Evolutionary conservation across 208 protist genomes (phyloP), one percentile per base, ranked within the genome.

Genomic region (Crithidia sp.): DNA sequence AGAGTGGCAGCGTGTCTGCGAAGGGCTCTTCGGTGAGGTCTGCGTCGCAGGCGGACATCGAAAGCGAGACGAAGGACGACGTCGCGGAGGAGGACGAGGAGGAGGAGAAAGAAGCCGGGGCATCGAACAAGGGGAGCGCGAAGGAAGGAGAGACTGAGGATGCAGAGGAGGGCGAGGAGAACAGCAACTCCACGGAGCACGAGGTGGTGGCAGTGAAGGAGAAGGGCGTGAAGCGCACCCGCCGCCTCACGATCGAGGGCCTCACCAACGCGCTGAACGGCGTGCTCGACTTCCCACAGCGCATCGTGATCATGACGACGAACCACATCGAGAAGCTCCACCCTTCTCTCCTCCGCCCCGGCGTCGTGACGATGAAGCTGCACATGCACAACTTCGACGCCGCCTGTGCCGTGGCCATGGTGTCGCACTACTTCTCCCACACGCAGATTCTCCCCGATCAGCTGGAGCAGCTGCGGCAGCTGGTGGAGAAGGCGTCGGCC

Each of bases 231-330:
- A 71, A 50, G 36, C 40, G 17, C 14, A 36, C 45, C 8, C 40
- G 58, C 47, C 17, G 55, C 17, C 41, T 78, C 50, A 78, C 73
- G 17, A 89, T 99, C 52, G 87, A 89, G 19, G 97, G 97, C 0
- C 60, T 99, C 5, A 83, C 98, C 4, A 97, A 98, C 64, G 91
- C 95, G 5, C 86, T 99, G 41, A 95, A 96, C 49, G 97, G 98
- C 41, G 84, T 99, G 37, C 82, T 95, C 4, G 85, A 94, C 63
- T 70, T 85, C 13, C 97, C 98, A 6, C 89, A 91, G 50, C 85
- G 93, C 19, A 92, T 98, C 28, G 76, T 98, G 39, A 81, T 98
- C 36, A 96, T 98, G 90, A 98, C 96, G 5, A 98, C 94, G n/a
- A 98, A 98, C 77, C 94, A 98, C 77, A 81, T 96, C 39, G 95